Conservation (phyloP, 1,284 basidiomycete genomes). For the Cryptococcus neoformans region DNA sequence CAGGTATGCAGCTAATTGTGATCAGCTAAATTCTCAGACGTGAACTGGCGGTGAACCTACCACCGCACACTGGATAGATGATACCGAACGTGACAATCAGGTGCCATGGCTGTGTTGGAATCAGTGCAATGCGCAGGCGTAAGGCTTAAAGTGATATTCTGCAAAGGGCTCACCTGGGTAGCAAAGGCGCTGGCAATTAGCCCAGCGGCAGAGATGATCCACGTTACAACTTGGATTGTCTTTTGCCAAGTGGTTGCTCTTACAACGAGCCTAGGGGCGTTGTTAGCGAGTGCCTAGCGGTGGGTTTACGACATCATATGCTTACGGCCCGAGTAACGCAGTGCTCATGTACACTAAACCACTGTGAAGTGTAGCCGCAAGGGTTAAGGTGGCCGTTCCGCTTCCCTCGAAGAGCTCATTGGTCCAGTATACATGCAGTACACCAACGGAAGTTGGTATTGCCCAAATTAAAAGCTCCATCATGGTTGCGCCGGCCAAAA, state of each 20-base stretch:
- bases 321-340: constrained; percentile 40
- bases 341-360: constrained; percentile 44
- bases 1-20: constrained; percentile 33
- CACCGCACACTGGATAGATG: constrained; percentile 40
- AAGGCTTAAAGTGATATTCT: not conserved
- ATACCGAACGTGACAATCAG: constrained; percentile 44
- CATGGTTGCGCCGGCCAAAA: constrained; percentile 39
- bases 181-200: constrained; percentile 41
- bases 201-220: constrained; percentile 22
- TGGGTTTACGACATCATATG: not conserved
- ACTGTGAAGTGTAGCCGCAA: constrained; percentile 44
- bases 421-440: constrained; percentile 47
- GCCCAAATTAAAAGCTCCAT: constrained; percentile 46
- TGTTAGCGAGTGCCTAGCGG: not conserved
- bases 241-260: constrained; percentile 29
- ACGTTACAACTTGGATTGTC: constrained; percentile 26
- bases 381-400: constrained; percentile 36
- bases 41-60: no score
- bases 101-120: constrained; percentile 34
- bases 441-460: constrained; percentile 43
- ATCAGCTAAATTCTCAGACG: no score
- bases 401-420: constrained; percentile 34
- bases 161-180: constrained; percentile 16
- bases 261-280: constrained; percentile 23
- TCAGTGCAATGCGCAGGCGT: not conserved